phyloP scores from a whole-genome alignment of 768 basidiomycete genomes.

The Zangia roseola region DNA sequence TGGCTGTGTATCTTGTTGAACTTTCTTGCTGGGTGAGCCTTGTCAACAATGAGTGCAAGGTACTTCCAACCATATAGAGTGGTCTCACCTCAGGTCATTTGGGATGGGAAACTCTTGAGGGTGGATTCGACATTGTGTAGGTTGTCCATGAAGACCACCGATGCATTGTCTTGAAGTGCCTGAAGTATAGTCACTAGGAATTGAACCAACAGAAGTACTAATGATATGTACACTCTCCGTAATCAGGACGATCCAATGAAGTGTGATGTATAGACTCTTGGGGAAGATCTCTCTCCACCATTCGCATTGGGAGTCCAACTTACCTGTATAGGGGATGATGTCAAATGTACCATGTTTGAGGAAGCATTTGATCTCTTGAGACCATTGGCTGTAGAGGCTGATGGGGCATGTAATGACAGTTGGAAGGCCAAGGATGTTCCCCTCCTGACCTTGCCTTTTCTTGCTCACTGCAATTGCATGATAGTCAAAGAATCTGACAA shows the following conservation, averaged over 20 bases:
- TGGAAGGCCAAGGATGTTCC: background rate
- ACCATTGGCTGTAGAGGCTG: constrained; percentile 5
- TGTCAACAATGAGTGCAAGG: background rate
- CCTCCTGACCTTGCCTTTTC: background rate
- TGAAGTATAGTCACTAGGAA: too few species aligned
- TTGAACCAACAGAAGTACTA: background rate
- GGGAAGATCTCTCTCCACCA: background rate
- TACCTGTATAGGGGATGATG: background rate
- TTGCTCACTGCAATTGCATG: background rate
- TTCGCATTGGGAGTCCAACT: background rate
- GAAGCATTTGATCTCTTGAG: background rate
- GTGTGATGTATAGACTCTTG: background rate
- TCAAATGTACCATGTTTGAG: background rate
- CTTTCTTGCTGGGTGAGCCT: constrained; percentile 1
- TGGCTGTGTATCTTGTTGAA: constrained; percentile 1
- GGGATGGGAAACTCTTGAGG: background rate
- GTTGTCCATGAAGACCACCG: background rate
- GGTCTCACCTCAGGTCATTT: too few species aligned
- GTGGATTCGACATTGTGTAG: background rate
- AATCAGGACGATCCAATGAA: background rate
- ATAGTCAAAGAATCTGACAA: too few species aligned
- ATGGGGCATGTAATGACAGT: background rate
- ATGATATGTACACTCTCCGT: background rate
- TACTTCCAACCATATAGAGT: too few species aligned
- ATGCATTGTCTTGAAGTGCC: background rate